Evolutionary conservation across 345 rosid genomes (phyloP).

Genomic region (Streptanthus diversifolius): DNA sequence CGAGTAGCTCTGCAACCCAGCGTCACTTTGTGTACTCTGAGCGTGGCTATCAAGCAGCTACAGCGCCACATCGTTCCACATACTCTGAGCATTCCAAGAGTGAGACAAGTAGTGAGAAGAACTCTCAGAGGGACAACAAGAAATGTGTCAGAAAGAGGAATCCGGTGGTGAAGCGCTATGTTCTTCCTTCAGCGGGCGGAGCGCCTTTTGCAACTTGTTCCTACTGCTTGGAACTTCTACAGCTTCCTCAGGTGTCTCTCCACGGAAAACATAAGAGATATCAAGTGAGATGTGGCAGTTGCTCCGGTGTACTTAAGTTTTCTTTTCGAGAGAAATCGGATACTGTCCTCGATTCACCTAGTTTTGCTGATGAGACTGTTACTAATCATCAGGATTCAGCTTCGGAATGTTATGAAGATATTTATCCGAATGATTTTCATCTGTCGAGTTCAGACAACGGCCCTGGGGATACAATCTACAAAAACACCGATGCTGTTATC

Average conservation of each 20-base stretch:
- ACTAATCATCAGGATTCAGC: conserved; percentile 26
- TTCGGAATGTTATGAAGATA: conserved; percentile 26
- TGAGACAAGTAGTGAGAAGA: conserved; percentile 44
- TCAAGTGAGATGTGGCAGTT: conserved; percentile 71
- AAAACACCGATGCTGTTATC: conserved; percentile 29
- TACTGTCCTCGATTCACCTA: conserved; percentile 33
- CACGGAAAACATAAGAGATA: conserved; percentile 47
- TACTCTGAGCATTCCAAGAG: conserved; percentile 34
- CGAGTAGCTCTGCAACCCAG: conserved; percentile 52
- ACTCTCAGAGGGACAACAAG: conserved; percentile 30
- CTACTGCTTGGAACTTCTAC: conserved; percentile 52
- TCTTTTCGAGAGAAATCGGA: conserved; percentile 44
- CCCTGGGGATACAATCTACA: conserved; percentile 10
- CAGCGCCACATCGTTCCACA: conserved; percentile 39
- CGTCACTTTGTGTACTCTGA: conserved; percentile 33
- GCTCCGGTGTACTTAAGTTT: conserved; percentile 57
- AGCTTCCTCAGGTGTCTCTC: conserved; percentile 70
- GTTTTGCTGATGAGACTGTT: conserved; percentile 14
- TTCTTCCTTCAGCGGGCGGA: conserved; percentile 71
- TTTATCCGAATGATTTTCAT: conserved; percentile 7
- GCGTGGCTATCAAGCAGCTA: conserved; percentile 20
- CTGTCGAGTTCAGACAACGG: conserved; percentile 11
- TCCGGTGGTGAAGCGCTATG: conserved; percentile 46
- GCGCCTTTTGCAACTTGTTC: conserved; percentile 73
- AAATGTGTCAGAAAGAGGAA: conserved; percentile 39